These are phyloP conservation scores for Pyrenophora tritici-repentis DNA, from an alignment of 2,329 filamentous ascomycete species.

Conservation along the genomic window DNA sequence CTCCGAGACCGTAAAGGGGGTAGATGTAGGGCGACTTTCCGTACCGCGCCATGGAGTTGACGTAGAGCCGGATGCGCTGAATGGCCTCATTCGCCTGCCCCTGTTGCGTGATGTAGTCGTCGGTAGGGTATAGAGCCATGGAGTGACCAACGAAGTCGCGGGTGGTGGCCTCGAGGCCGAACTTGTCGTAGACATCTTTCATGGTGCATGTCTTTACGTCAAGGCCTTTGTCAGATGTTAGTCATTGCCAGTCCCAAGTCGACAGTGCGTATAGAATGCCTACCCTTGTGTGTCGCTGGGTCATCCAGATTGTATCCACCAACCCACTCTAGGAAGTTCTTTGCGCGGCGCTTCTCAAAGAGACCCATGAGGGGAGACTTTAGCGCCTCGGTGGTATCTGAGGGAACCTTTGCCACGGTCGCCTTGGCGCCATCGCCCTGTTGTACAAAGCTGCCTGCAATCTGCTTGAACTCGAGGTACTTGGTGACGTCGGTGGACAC, in stretches of 20 bases:
- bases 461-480: slow-evolving; percentile 63
- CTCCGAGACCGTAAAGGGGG: slow-evolving; percentile 94
- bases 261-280: slow-evolving; percentile 23
- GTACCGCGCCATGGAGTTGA: slow-evolving; percentile 95
- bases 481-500: slow-evolving; percentile 80
- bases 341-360: slow-evolving; percentile 96
- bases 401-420: slow-evolving; percentile 95
- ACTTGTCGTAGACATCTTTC: slow-evolving; percentile 99
- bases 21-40: slow-evolving; percentile 99
- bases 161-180: slow-evolving; percentile 84
- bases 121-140: slow-evolving; percentile 93
- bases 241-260: not conserved
- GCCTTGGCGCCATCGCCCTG: slow-evolving; percentile 81
- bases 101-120: slow-evolving; percentile 77
- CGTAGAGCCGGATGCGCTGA: slow-evolving; percentile 91
- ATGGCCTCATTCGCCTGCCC: slow-evolving; percentile 84
- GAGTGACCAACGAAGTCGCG: slow-evolving; percentile 97
- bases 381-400: slow-evolving; percentile 84
- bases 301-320: slow-evolving; percentile 83
- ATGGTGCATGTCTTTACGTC: slow-evolving; percentile 80
- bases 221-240: slow-evolving; percentile 61
- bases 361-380: slow-evolving; percentile 94
- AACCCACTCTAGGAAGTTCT: slow-evolving; percentile 95
- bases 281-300: slow-evolving; percentile 87
- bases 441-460: slow-evolving; percentile 95